Evolutionary conservation across 192 early-diverging fungal species (phyloP).

Genomic region (Entophlyctis luteolus): DNA sequence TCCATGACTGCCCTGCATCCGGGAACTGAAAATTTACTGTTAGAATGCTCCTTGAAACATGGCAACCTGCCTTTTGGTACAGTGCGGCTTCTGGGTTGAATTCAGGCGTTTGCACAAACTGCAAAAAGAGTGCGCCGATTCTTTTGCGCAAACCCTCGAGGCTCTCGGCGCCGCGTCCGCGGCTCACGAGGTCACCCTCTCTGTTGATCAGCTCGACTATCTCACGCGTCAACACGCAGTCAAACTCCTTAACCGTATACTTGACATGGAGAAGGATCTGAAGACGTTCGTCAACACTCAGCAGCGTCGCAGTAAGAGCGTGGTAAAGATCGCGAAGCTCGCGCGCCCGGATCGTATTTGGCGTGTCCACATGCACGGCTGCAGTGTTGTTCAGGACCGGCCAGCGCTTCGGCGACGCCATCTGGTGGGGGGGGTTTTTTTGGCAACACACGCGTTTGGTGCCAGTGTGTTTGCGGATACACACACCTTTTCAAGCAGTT

Average conservation of each 20-base stretch:
- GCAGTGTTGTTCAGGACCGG: conserved; percentile 8
- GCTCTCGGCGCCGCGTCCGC: conserved; percentile 46
- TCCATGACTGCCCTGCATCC: conserved; percentile 47
- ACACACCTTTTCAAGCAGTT: conserved; percentile 46
- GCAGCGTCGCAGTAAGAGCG: conserved; percentile 43
- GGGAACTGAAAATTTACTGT: conserved; percentile 38
- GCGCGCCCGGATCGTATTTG: conserved; percentile 54
- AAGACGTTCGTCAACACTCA: conserved; percentile 54
- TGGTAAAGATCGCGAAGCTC: conserved; percentile 60
- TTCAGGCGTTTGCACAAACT: conserved; percentile 59
- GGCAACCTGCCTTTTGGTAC: conserved; percentile 44
- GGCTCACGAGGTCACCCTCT: conserved; percentile 55
- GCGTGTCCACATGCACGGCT: conserved; percentile 49
- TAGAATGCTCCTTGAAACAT: too few species aligned
- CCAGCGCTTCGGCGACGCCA: conserved; percentile 41
- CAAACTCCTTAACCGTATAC: conserved; percentile 65
- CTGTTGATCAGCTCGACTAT: conserved; percentile 59
- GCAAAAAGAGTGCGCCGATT: conserved; percentile 53
- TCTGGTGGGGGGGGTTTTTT: too few species aligned
- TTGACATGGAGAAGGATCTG: conserved; percentile 61
- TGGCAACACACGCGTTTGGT: not conserved
- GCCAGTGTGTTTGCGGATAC: not conserved
- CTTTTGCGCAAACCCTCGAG: conserved; percentile 58
- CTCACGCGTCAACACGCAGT: conserved; percentile 55
- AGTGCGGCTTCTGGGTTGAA: conserved; percentile 55